These are phyloP conservation scores for Neopestalotiopsis rosae DNA, from an alignment of 2,329 filamentous ascomycete genomes.

Conservation along the genomic window DNA sequence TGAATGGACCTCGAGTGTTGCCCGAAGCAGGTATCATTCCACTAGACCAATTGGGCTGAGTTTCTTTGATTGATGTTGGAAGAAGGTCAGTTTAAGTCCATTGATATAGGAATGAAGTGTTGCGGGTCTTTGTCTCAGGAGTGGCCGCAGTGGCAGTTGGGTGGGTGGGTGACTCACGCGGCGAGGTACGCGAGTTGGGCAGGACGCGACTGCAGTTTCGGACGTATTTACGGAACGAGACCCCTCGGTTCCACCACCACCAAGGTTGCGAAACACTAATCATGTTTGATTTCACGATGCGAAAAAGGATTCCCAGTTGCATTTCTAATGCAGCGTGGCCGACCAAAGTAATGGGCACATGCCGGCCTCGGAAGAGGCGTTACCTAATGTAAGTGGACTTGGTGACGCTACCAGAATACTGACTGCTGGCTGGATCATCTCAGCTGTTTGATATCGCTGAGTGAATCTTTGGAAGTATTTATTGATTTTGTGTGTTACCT, in stretches of 20 bases:
- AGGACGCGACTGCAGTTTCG: not conserved
- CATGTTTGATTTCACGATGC: not conserved
- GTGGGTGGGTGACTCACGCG: not conserved
- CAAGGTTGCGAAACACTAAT: not conserved
- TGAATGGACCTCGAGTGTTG: not conserved
- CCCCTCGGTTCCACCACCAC: not conserved
- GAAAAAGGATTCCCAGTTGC: not conserved
- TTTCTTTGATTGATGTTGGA: not conserved
- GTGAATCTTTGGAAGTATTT: too few species aligned
- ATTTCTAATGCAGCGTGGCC: not conserved
- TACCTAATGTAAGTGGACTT: not conserved
- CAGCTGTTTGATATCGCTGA: too few species aligned
- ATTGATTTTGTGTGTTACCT: too few species aligned
- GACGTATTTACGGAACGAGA: not conserved
- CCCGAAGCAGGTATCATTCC: constrained; percentile 15
- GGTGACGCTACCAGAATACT: not conserved
- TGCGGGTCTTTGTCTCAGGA: not conserved
- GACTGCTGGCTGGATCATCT: not conserved
- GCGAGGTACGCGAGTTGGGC: not conserved
- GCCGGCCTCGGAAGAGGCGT: not conserved
- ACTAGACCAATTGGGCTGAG: constrained; percentile 7
- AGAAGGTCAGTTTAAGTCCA: too few species aligned
- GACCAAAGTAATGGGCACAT: not conserved
- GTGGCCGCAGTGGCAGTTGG: not conserved
- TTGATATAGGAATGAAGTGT: not conserved